These are phyloP conservation scores for Kodamaea neixiangensis DNA, from an alignment of 805 yeast genomes.

Conservation along the genomic window DNA sequence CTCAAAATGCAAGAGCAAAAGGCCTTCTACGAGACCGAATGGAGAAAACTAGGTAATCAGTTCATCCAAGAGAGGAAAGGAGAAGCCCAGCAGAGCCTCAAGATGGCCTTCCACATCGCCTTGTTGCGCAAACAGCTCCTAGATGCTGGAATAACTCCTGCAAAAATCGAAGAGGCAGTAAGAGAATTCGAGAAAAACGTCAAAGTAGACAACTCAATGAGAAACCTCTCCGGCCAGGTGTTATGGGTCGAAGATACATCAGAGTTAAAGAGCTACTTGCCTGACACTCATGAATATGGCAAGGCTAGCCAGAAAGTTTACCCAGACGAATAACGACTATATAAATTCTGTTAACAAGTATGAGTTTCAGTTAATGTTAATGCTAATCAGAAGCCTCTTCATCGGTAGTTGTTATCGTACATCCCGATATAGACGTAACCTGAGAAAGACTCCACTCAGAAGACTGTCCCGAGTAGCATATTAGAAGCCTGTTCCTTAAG, in stretches of 20 bases:
- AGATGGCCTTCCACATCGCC: constrained; percentile 69
- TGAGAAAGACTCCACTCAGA: no score
- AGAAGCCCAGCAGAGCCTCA: constrained; percentile 49
- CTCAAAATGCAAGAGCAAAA: constrained; percentile 45
- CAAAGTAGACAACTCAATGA: constrained; percentile 56
- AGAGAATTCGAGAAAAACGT: constrained; percentile 59
- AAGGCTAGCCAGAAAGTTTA: constrained; percentile 20
- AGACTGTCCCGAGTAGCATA: no score
- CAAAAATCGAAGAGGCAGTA: constrained; percentile 52
- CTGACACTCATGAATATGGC: constrained; percentile 64
- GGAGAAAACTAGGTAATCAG: constrained; percentile 54
- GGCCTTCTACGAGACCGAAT: constrained; percentile 49
- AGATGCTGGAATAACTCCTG: constrained; percentile 61
- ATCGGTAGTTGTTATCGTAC: no score
- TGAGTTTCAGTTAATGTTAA: no score
- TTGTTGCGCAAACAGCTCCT: constrained; percentile 59
- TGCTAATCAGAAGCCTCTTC: no score
- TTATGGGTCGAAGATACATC: constrained; percentile 58
- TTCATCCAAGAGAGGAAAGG: constrained; percentile 53
- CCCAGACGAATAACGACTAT: constrained; percentile 8
- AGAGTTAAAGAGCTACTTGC: constrained; percentile 51
- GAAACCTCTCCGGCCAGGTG: constrained; percentile 54
- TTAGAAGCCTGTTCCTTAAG: no score
- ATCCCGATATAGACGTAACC: no score
- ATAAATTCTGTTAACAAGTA: no score